phyloP scores from a whole-genome alignment of 495 filamentous ascomycete genomes.

The Corynascus novoguineensis region DNA sequence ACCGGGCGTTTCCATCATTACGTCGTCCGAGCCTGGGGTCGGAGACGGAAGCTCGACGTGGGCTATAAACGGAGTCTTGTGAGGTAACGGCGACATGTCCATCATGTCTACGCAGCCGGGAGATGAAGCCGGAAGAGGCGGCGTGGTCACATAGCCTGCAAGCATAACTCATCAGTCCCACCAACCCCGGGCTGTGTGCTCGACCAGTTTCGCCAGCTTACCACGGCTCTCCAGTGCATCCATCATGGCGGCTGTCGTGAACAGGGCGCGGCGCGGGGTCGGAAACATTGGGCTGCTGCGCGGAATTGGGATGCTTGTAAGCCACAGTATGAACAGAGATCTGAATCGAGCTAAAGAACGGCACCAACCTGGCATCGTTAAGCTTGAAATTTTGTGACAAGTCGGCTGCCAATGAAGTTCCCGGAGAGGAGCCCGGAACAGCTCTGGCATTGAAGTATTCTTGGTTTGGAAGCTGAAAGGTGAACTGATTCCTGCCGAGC shows the following conservation, averaged over 20 bases:
- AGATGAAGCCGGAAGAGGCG: constrained; percentile 69
- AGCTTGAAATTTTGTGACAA: constrained; percentile 95
- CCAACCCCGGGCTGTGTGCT: background rate
- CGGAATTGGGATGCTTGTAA: constrained; percentile 21
- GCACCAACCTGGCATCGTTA: constrained; percentile 70
- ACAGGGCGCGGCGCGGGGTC: constrained; percentile 88
- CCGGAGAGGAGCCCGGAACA: constrained; percentile 80
- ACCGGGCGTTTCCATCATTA: constrained; percentile 45
- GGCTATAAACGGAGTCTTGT: constrained; percentile 67
- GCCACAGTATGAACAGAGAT: constrained; percentile 5
- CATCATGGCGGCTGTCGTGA: constrained; percentile 68
- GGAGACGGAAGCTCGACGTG: constrained; percentile 64
- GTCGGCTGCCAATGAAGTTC: constrained; percentile 83
- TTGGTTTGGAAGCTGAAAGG: constrained; percentile 32
- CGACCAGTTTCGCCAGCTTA: constrained; percentile 51
- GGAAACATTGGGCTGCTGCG: constrained; percentile 76
- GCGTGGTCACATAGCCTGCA: constrained; percentile 71
- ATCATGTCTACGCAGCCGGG: constrained; percentile 73
- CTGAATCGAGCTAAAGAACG: background rate
- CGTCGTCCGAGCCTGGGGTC: constrained; percentile 49
- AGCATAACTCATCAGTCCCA: constrained; percentile 21
- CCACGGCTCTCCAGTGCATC: constrained; percentile 61
- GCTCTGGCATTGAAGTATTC: constrained; percentile 78
- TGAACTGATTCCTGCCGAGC: constrained; percentile 60
- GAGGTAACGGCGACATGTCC: constrained; percentile 92